Evolutionary conservation across 129 eudicot genomes (phyloP).

Genomic region (Tagetes erecta): DNA sequence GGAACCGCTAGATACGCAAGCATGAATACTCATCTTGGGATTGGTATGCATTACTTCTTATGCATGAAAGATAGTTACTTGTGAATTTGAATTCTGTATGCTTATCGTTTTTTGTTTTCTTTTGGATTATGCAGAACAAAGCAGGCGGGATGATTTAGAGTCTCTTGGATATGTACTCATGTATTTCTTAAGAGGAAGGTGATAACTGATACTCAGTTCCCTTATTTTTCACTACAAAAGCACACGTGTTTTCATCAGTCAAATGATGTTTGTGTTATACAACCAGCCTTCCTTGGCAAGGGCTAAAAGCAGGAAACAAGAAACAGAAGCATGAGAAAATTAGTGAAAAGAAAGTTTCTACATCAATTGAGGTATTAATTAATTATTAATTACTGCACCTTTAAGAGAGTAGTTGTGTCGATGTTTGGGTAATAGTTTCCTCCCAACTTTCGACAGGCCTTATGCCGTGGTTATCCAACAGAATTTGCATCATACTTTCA

Average conservation of each 20-base stretch:
- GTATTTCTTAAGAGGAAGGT: constrained; percentile 97
- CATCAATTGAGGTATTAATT: constrained; percentile 79
- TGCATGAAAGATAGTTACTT: background rate
- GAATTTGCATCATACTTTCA: constrained; percentile 91
- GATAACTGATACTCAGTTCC: no score
- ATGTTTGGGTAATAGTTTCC: background rate
- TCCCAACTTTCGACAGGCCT: constrained; percentile 39
- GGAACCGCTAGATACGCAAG: constrained; percentile 98
- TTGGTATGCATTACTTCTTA: constrained; percentile 48
- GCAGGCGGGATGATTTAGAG: constrained; percentile 93
- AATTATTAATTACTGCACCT: background rate
- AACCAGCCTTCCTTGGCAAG: constrained; percentile 97
- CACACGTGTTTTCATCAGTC: constrained; percentile 18
- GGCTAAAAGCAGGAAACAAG: constrained; percentile 61
- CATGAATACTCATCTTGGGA: constrained; percentile 91
- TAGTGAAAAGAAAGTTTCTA: constrained; percentile 82
- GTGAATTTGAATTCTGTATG: constrained; percentile 10
- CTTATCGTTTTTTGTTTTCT: constrained; percentile 5
- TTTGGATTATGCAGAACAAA: constrained; percentile 61
- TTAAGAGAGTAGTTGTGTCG: background rate
- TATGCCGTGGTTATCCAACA: constrained; percentile 77
- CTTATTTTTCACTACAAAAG: background rate
- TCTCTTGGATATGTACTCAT: constrained; percentile 90
- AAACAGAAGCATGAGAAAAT: constrained; percentile 87
- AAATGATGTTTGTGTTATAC: constrained; percentile 30